Base-by-base conservation (phyloP, 2,329 filamentous ascomycete genomes). In the Zymoseptoria crescenta region DNA sequence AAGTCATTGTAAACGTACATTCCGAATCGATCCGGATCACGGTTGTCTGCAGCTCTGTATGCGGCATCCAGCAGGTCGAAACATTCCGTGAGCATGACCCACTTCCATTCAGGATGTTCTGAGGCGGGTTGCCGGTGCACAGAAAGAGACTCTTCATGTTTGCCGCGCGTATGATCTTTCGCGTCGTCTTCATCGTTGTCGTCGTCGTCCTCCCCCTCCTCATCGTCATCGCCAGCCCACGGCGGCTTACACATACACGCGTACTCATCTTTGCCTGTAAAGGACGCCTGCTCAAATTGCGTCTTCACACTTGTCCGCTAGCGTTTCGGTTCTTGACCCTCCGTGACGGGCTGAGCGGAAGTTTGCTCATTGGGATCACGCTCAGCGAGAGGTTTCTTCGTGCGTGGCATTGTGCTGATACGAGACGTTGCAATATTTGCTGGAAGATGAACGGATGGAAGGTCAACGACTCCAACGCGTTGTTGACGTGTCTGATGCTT, bases 21-120 rank as follows among this genome's bases (percentile, higher is more conserved):
- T 8, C 52, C 59, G 35, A 58, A 59, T 13, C 6, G 19, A 20
- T 51, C 49, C 8, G 49, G 49, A 13, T 20, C n/a, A 20, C 49
- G 49, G 5, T 19, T 51, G 49, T 51, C 49, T 8, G 49, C 49
- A 9, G 49, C 57, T 48, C 21, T 30, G 21, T 27, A 56, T 13
- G 57, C 29, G 19, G 57, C 48, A 19, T 55, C 48, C 6, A 59
- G 57, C 20, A 59, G 24, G 24, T 56, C 54, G 54, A 59, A 55
- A 28, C 53, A 52, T 20, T 56, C 57, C 8, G 24, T 27, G 13
- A 59, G 54, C 57, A 59, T 59, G 13, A 56, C 28, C 54, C 54
- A 59, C 28, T 59, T 59, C 49, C 57, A 59, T n/a, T 53, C 20
- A 27, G 57, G 54, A 30, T 59, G 54, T 30, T 59, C 57, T n/a